phyloP scores from a whole-genome alignment of 345 rosid genomes.

The Acer saccharum region DNA sequence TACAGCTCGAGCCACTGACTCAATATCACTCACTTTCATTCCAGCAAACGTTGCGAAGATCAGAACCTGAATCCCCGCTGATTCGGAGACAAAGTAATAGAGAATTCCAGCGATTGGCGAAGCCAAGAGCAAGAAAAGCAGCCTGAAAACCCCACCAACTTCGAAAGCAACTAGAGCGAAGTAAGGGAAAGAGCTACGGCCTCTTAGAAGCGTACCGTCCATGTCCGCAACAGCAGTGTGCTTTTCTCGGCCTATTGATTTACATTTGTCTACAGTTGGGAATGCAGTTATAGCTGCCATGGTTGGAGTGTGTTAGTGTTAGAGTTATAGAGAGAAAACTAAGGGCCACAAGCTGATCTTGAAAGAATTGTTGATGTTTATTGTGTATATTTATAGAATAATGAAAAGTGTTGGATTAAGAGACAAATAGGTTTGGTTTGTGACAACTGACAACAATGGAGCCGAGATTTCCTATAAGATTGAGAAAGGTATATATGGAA shows the following conservation, averaged over 20 bases:
- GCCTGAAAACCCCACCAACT: constrained; percentile 68
- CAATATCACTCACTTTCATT: constrained; percentile 52
- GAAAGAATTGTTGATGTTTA: not conserved
- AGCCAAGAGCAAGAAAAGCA: constrained; percentile 61
- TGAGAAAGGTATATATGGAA: not conserved
- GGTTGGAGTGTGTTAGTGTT: no score
- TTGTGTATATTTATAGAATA: not conserved
- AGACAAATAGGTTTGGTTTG: not conserved
- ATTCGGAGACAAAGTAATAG: constrained; percentile 57
- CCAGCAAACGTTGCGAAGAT: constrained; percentile 58
- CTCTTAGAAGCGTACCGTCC: constrained; percentile 73
- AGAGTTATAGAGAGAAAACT: not conserved
- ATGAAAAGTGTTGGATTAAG: not conserved
- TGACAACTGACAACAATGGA: not conserved
- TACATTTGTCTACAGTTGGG: constrained; percentile 44
- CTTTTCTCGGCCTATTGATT: constrained; percentile 48
- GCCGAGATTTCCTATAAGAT: not conserved
- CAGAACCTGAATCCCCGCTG: constrained; percentile 58
- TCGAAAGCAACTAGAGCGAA: constrained; percentile 75
- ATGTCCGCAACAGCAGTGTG: constrained; percentile 70
- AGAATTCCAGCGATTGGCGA: constrained; percentile 61
- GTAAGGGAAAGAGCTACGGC: constrained; percentile 60
- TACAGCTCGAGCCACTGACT: constrained; percentile 73
- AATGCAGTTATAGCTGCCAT: constrained; percentile 17
- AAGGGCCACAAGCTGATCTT: not conserved